These are phyloP conservation scores for Nitzschia sp. DNA, from an alignment of 108 stramenopile genomes.

Conservation along the genomic window DNA sequence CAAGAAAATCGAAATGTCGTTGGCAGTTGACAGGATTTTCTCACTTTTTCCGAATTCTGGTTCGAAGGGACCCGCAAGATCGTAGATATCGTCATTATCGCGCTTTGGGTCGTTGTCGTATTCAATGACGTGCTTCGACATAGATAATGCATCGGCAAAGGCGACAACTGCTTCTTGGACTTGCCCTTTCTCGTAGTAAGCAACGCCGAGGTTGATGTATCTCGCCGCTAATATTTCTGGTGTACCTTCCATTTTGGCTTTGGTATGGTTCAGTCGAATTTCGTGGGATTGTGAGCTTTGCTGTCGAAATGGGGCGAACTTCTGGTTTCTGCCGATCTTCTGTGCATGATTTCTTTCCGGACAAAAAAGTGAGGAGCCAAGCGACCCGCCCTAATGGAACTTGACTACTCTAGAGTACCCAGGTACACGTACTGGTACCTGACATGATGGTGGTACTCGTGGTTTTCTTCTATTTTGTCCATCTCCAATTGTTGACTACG, in stretches of 20 bases:
- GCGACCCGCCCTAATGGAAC: too few species aligned
- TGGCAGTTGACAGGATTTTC: neutral
- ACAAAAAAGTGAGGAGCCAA: too few species aligned
- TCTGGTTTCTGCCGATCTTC: too few species aligned
- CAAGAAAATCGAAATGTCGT: constrained; percentile 10
- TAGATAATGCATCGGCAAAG: constrained; percentile 17
- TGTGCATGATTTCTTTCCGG: too few species aligned
- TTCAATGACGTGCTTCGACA: constrained; percentile 8
- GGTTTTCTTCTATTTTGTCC: too few species aligned
- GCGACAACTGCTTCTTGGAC: constrained; percentile 4
- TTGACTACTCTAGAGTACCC: too few species aligned
- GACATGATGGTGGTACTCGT: too few species aligned
- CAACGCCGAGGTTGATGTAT: constrained; percentile 10
- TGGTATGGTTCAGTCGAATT: too few species aligned
- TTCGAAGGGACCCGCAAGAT: constrained; percentile 3
- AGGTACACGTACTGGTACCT: too few species aligned
- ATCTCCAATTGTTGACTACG: too few species aligned
- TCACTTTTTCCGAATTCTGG: constrained; percentile 10
- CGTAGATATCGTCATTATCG: neutral
- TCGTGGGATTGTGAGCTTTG: too few species aligned
- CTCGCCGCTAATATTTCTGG: neutral
- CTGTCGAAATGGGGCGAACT: too few species aligned
- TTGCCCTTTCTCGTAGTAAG: constrained; percentile 9
- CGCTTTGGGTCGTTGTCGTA: neutral
- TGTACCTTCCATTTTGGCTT: constrained; percentile 7